A percentile compares a stretch with the other conserved stretches of the same genome.
Evolutionary conservation across 495 filamentous ascomycete species (phyloP).

Genomic region (Trichoderma reesei): DNA sequence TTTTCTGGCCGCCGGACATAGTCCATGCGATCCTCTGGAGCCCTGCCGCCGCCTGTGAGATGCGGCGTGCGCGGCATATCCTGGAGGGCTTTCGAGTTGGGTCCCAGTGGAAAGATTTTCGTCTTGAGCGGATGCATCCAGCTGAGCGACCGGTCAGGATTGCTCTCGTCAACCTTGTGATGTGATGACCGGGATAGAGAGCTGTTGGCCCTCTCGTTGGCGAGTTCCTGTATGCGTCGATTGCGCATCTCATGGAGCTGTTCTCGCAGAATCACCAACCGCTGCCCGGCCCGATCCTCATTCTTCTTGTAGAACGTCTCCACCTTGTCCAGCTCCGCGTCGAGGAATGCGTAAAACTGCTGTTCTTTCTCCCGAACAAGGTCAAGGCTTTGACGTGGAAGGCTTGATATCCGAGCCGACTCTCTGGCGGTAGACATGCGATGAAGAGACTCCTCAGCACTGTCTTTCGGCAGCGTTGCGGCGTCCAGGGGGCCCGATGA

Average conservation of each 20-base stretch:
- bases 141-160: constrained; percentile 18
- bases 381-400: constrained; percentile 23
- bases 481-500: constrained; percentile 12
- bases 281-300: constrained; percentile 65
- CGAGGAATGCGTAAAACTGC: constrained; percentile 73
- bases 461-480: constrained; percentile 14
- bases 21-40: constrained; percentile 41
- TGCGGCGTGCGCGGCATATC: constrained; percentile 32
- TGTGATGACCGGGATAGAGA: constrained; percentile 10
- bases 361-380: constrained; percentile 47
- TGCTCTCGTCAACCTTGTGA: constrained; percentile 15
- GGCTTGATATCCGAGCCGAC: background rate
- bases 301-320: constrained; percentile 76
- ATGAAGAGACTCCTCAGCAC: background rate
- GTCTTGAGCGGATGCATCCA: constrained; percentile 37
- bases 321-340: constrained; percentile 72
- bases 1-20: constrained; percentile 46
- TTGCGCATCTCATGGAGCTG: constrained; percentile 86
- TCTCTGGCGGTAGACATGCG: background rate
- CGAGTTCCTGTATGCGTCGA: constrained; percentile 61
- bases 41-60: constrained; percentile 14
- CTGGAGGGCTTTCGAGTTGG: constrained; percentile 37
- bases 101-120: constrained; percentile 33
- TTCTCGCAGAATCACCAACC: constrained; percentile 58
- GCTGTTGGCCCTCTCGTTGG: constrained; percentile 25